Percentiles rank a stretch among this genome's conserved stretches.
These are phyloP conservation scores for Tylopilus plumbeoviolaceoides DNA, from an alignment of 768 basidiomycete genomes.

Conservation along the genomic window DNA sequence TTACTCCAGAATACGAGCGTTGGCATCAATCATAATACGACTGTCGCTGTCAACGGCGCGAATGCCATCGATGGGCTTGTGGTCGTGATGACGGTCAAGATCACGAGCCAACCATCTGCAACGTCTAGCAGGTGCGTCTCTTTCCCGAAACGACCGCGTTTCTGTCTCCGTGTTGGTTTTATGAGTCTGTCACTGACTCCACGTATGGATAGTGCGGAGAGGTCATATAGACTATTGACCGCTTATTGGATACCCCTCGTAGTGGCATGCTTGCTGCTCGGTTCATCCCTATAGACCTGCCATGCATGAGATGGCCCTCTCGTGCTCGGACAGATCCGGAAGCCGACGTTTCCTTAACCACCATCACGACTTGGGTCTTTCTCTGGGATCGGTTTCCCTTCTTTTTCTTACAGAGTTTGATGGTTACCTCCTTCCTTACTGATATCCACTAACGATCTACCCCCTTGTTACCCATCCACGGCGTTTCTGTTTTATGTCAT, in stretches of 20 bases:
- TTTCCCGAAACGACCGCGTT: neutral
- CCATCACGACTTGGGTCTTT: neutral
- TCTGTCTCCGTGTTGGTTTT: neutral
- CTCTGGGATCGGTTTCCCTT: no score
- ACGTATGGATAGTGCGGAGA: conserved; percentile 12
- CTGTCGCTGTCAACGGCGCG: conserved; percentile 47
- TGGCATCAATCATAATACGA: conserved; percentile 64
- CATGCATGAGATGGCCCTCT: neutral
- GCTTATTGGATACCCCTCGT: conserved; percentile 14
- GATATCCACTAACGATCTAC: neutral
- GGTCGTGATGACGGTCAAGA: conserved; percentile 69
- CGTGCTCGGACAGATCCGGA: neutral
- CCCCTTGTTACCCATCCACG: neutral
- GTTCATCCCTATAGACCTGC: conserved; percentile 12
- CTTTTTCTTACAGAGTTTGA: neutral
- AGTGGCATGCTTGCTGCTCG: conserved; percentile 8
- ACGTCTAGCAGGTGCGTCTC: conserved; percentile 21
- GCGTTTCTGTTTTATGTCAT: neutral
- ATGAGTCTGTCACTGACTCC: neutral
- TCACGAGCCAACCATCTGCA: conserved; percentile 39
- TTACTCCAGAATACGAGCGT: conserved; percentile 63
- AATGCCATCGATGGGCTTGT: conserved; percentile 80
- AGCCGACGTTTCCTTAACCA: neutral
- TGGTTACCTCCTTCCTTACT: neutral
- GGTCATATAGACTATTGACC: conserved; percentile 6